phyloP scores from a whole-genome alignment of 495 filamentous ascomycete species.

The Neurospora sp. region DNA sequence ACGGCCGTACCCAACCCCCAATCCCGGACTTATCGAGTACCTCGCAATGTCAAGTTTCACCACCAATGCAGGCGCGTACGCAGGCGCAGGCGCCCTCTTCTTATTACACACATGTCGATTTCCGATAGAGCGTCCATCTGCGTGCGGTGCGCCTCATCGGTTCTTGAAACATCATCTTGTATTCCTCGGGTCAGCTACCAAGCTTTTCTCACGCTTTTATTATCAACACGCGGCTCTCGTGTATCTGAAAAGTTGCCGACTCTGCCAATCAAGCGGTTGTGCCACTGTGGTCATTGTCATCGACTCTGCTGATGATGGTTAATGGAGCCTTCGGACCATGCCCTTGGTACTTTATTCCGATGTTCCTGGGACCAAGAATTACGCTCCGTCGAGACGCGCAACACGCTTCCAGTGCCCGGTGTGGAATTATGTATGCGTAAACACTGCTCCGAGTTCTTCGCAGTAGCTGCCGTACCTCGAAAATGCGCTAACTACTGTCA shows the following conservation, averaged over 20 bases:
- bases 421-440: neutral
- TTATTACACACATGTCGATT: neutral
- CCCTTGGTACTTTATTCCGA: neutral
- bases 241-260: neutral
- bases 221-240: neutral
- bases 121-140: neutral
- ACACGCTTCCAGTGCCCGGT: neutral
- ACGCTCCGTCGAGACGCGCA: neutral
- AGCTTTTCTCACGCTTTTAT: neutral
- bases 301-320: neutral
- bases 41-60: conserved; percentile 3
- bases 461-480: neutral
- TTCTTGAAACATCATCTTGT: conserved; percentile 4
- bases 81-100: neutral
- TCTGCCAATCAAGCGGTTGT: neutral
- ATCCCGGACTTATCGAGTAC: neutral
- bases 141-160: conserved; percentile 4
- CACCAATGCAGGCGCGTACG: neutral
- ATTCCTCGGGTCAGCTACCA: neutral
- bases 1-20: conserved; percentile 5
- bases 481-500: neutral
- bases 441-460: neutral
- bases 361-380: neutral
- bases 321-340: conserved; percentile 1
- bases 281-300: neutral